Evolutionary conservation across 2,329 filamentous ascomycete species (phyloP), one percentile per base, ranked within the genome.

Genomic region (Ceratocystis colombiana): DNA sequence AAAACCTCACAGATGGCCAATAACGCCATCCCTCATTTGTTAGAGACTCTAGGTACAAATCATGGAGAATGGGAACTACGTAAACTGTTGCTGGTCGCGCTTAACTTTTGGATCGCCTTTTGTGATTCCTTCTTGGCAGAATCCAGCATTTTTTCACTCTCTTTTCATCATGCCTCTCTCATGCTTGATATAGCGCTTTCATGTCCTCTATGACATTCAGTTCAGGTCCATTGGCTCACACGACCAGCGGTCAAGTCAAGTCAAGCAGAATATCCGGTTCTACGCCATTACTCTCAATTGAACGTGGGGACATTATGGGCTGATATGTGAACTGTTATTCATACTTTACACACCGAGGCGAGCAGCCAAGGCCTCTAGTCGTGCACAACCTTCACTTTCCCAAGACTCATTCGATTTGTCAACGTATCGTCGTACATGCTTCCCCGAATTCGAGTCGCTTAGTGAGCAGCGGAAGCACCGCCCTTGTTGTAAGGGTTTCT

Each of bases 401-500:
- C 48, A 62, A 46, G 65, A 22, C 59, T 55, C 30, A 33, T n/a
- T 57, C 45, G 46, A n/a, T 62, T 67, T 45, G 20, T 61, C 62
- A 48, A 63, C 53, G 55, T 20, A 59, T 65, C 33, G 53, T 46
- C 25, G 46, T 20, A 48, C 15, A n/a, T n/a, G n/a, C 12, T 55
- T 25, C 10, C 41, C 25, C 44, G 33, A 17, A 46, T 25, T 37
- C 48, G 22, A 50, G 28, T 44, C 12, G 41, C 45, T 74, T 81
- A 83, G 75, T 83, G 80, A 66, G 73, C 73, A 61, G 74, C 55
- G 30, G 55, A 59, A 30, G 55, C 70, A 68, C 73, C 75, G 66
- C 75, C 71, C 76, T 79, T 82, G 71, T 77, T 77, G 72, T 81
- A 80, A 71, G 86, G 86, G 84, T 96, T 96, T 78, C 92, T 87